Evolutionary conservation across 2,329 filamentous ascomycete species (phyloP).

Genomic region (Ascocoryne sarcoides): DNA sequence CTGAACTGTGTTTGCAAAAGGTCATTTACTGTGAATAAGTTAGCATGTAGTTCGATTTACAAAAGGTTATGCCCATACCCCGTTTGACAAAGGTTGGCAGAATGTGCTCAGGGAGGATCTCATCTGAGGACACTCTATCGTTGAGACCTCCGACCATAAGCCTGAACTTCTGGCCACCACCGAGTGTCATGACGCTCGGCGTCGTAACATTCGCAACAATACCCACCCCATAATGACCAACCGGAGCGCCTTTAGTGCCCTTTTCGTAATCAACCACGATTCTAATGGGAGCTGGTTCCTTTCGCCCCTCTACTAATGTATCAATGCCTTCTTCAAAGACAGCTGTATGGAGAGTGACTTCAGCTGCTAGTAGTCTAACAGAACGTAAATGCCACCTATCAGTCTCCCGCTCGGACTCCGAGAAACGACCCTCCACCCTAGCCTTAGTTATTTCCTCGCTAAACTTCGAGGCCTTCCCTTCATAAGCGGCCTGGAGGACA

Average conservation of each 20-base stretch:
- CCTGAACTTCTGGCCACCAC: slow-evolving; percentile 44
- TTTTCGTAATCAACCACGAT: slow-evolving; percentile 64
- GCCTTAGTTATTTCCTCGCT: slow-evolving; percentile 83
- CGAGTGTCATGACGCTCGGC: slow-evolving; percentile 26
- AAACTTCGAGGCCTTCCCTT: slow-evolving; percentile 67
- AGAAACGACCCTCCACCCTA: slow-evolving; percentile 74
- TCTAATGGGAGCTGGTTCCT: slow-evolving; percentile 59
- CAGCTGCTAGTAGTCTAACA: slow-evolving; percentile 51
- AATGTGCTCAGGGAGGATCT: slow-evolving; percentile 64
- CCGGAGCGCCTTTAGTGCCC: slow-evolving; percentile 56
- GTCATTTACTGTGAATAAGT: slow-evolving; percentile 51
- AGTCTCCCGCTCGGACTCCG: slow-evolving; percentile 74
- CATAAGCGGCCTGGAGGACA: slow-evolving; percentile 64
- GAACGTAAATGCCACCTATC: slow-evolving; percentile 73
- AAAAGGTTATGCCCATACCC: slow-evolving; percentile 39
- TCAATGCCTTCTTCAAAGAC: slow-evolving; percentile 63
- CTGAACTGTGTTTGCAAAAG: slow-evolving; percentile 63
- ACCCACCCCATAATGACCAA: slow-evolving; percentile 62
- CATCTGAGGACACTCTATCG: slow-evolving; percentile 64
- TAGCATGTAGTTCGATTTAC: slow-evolving; percentile 22
- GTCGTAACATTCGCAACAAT: slow-evolving; percentile 54
- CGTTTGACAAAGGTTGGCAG: slow-evolving; percentile 65
- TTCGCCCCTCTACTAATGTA: slow-evolving; percentile 53
- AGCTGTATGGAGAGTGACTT: slow-evolving; percentile 53
- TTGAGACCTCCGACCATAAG: slow-evolving; percentile 56